phyloP scores from a whole-genome alignment of 2,329 filamentous ascomycete species.

The Phoma herbarum region DNA sequence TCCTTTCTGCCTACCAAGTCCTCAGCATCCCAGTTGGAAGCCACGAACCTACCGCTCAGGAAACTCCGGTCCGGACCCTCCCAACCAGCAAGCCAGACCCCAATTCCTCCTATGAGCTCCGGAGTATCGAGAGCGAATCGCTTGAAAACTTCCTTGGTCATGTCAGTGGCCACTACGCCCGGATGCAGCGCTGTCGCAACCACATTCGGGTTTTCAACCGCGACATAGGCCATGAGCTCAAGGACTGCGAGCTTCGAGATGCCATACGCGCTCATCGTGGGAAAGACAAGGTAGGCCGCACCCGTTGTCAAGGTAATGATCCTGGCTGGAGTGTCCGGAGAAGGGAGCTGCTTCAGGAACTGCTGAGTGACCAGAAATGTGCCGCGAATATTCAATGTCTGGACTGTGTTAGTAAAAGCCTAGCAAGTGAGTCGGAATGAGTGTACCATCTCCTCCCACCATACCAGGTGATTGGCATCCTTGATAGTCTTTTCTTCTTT shows the following conservation, averaged over 20 bases:
- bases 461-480: slow-evolving; percentile 29
- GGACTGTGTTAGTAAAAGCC: neutral
- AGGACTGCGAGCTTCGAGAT: slow-evolving; percentile 31
- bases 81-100: slow-evolving; percentile 37
- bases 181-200: slow-evolving; percentile 32
- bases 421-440: neutral
- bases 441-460: slow-evolving; percentile 37
- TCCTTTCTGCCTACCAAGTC: slow-evolving; percentile 34
- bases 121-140: slow-evolving; percentile 36
- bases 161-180: slow-evolving; percentile 27
- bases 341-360: slow-evolving; percentile 40
- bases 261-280: slow-evolving; percentile 26
- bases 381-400: slow-evolving; percentile 50
- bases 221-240: slow-evolving; percentile 31
- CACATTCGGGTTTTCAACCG: slow-evolving; percentile 32
- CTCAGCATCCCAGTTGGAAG: slow-evolving; percentile 44
- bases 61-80: slow-evolving; percentile 32
- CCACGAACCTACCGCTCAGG: slow-evolving; percentile 38
- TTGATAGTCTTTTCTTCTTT: slow-evolving; percentile 25
- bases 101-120: slow-evolving; percentile 40
- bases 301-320: slow-evolving; percentile 37
- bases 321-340: slow-evolving; percentile 27
- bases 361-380: slow-evolving; percentile 45
- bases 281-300: slow-evolving; percentile 25
- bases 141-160: slow-evolving; percentile 23